Evolutionary conservation across 2,329 filamentous ascomycete species (phyloP).

Genomic region (Clonostachys sp.): DNA sequence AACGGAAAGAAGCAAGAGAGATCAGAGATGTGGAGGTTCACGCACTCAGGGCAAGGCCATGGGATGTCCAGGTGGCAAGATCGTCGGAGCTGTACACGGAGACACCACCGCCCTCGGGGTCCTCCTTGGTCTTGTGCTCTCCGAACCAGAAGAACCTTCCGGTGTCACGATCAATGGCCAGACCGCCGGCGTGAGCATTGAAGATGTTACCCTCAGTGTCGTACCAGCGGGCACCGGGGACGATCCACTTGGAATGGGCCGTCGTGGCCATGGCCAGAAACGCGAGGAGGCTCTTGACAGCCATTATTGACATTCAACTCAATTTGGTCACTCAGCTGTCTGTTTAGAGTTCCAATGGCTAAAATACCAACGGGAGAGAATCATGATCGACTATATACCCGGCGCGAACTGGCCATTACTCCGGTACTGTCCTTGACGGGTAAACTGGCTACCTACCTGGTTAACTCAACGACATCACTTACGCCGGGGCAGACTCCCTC

Average conservation of each 20-base stretch:
- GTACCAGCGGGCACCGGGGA: constrained; percentile 56
- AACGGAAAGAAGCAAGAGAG: neutral
- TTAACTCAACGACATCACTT: too few relatives aligned
- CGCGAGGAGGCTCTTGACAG: neutral
- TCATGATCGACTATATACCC: too few relatives aligned
- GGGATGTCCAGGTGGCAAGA: constrained; percentile 52
- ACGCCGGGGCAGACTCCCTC: too few relatives aligned
- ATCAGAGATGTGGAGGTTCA: neutral
- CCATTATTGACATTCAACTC: neutral
- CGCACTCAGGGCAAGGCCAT: constrained; percentile 51
- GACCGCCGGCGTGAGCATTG: constrained; percentile 56
- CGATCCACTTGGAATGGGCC: constrained; percentile 38
- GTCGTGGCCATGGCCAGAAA: neutral
- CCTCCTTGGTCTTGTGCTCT: constrained; percentile 54
- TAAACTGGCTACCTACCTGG: too few relatives aligned
- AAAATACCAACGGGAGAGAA: too few relatives aligned
- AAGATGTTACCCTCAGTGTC: constrained; percentile 56
- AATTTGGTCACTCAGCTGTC: too few relatives aligned
- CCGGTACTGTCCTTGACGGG: too few relatives aligned
- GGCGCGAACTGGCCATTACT: too few relatives aligned
- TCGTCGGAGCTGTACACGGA: constrained; percentile 58
- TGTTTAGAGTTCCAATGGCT: too few relatives aligned
- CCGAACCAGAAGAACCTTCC: constrained; percentile 58
- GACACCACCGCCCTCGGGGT: constrained; percentile 54
- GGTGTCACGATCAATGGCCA: constrained; percentile 44